Conservation (phyloP, 2,329 filamentous ascomycete species). For the Knoxdaviesia capensis region DNA sequence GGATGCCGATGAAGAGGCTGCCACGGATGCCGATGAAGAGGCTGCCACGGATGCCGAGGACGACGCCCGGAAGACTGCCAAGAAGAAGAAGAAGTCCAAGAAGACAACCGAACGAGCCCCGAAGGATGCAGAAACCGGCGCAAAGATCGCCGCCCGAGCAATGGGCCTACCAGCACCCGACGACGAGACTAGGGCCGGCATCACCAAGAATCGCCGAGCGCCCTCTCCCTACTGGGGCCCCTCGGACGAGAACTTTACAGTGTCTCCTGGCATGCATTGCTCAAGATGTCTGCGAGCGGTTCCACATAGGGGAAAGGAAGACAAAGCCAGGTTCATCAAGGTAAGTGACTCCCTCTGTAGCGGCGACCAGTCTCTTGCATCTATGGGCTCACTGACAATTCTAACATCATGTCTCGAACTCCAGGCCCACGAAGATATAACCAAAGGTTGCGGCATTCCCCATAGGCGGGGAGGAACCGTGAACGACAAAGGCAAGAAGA, state of each 20-base stretch:
- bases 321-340: too few relatives aligned
- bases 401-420: neutral
- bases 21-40: too few relatives aligned
- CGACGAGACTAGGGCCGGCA: neutral
- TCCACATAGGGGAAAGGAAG: neutral
- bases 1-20: too few relatives aligned
- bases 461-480: conserved; percentile 1
- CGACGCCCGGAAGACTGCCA: neutral
- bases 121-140: too few relatives aligned
- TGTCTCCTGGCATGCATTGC: conserved; percentile 3
- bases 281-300: conserved; percentile 3
- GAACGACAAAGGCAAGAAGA: neutral
- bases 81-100: neutral
- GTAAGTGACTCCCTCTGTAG: too few relatives aligned
- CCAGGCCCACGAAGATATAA: conserved; percentile 2
- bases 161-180: too few relatives aligned
- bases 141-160: too few relatives aligned
- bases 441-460: conserved; percentile 3
- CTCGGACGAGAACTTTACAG: neutral
- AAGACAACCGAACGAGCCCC: too few relatives aligned
- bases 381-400: too few relatives aligned
- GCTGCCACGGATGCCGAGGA: too few relatives aligned
- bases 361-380: too few relatives aligned
- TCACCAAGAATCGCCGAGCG: conserved; percentile 1
- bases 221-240: neutral